Base-by-base conservation (phyloP, 2,329 filamentous ascomycete genomes). In the Dactylellina leptospora region DNA sequence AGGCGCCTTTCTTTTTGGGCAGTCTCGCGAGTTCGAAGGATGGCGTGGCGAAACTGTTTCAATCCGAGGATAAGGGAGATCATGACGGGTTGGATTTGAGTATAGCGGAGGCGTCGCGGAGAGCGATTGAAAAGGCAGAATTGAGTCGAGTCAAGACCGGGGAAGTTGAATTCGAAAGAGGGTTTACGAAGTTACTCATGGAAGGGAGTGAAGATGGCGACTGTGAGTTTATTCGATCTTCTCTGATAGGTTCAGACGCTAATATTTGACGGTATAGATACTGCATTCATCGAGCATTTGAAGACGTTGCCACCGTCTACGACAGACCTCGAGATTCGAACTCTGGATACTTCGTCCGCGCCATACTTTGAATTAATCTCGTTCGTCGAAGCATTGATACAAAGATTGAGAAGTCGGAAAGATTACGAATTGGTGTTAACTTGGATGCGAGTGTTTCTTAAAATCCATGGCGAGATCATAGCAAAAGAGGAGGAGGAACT, bases 341-440 rank as follows among this genome's bases (percentile, higher is more conserved):
- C 92, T 0, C 83, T 97, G 72, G 84, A 81, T n/a, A 77, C 81
- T 75, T 54, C 78, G 1, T 40, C 59, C 8, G 48, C 48, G 8
- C 77, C 84, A 71, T 80, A 86, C 73, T 87, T 89, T 66, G 95
- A 97, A 80, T 82, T 96, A 16, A 82, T 88, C 0, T 84, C 87
- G 58, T 99, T 99, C 78, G 88, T 97, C 55, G 80, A 82, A n/a
- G 92, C 92, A 1, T 81, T 99, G 62, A 96, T 91, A 0, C 84
- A 82, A 59, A 84, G 90, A 10, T 82, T 97, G 56, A 81, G 82
- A 44, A 83, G 86, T 54, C 87, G 88, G 74, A 86, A 86, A 50
- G 95, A 97, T 79, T 99, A 96, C 80, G 95, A 99, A 81, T 84
- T 99, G 38, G 90, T 92, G 13, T 93, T 97, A 80, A 92, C 92